Evolutionary conservation across 768 basidiomycete species (phyloP).

Genomic region (Tubosaeta sp.): DNA sequence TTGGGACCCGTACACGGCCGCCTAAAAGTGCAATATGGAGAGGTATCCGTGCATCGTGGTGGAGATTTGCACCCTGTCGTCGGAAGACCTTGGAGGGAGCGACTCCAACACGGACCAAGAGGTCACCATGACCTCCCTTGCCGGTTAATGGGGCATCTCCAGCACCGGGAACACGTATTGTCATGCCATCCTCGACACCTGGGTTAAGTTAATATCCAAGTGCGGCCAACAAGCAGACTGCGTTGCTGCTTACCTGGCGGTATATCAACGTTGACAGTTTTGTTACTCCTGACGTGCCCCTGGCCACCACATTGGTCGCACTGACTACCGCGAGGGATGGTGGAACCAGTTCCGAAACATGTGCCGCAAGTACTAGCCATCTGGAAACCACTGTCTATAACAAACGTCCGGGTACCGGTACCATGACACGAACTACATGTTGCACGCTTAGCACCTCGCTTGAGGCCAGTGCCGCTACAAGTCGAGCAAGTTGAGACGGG

Average conservation of each 20-base stretch:
- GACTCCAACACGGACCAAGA: conserved; percentile 83
- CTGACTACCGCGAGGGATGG: conserved; percentile 70
- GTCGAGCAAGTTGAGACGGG: conserved; percentile 81
- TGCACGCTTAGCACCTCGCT: conserved; percentile 75
- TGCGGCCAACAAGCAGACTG: not conserved
- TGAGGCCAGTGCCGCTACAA: conserved; percentile 85
- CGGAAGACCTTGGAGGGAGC: conserved; percentile 78
- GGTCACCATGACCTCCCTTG: conserved; percentile 76
- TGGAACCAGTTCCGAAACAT: conserved; percentile 79
- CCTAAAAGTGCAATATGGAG: conserved; percentile 91
- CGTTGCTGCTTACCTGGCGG: conserved; percentile 64
- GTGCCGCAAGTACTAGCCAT: conserved; percentile 88
- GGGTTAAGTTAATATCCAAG: conserved; percentile 9
- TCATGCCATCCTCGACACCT: conserved; percentile 97
- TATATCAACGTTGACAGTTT: conserved; percentile 74
- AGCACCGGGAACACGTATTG: conserved; percentile 69
- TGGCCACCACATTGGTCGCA: conserved; percentile 82
- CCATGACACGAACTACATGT: conserved; percentile 82
- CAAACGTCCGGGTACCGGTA: conserved; percentile 82
- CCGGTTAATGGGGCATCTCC: conserved; percentile 84
- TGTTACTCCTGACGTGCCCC: conserved; percentile 80
- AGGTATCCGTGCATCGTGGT: conserved; percentile 87
- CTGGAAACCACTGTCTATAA: conserved; percentile 91
- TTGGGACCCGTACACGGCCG: conserved; percentile 87
- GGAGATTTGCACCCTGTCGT: conserved; percentile 87